Percentiles rank a stretch among this genome's conserved stretches.
phyloP scores from a whole-genome alignment of 495 filamentous ascomycete species.

The Cercophora sp. region DNA sequence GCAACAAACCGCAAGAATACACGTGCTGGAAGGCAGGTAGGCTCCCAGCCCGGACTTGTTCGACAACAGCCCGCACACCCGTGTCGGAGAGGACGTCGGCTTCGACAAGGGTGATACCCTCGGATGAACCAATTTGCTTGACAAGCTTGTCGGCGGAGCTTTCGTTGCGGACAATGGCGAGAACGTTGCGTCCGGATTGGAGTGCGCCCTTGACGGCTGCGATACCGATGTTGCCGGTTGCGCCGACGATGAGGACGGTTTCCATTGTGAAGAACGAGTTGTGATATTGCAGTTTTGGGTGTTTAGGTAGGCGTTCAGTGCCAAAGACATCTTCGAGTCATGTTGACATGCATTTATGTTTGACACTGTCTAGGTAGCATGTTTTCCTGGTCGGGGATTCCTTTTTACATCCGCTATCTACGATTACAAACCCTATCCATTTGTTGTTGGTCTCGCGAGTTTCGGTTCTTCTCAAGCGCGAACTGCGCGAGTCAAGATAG shows the following conservation, averaged over 20 bases:
- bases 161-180: constrained; percentile 41
- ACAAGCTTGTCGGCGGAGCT: constrained; percentile 35
- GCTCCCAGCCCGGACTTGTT: constrained; percentile 33
- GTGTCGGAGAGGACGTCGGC: constrained; percentile 31
- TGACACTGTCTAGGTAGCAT: too few relatives aligned
- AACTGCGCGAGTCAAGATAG: too few relatives aligned
- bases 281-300: too few relatives aligned
- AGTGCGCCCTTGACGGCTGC: constrained; percentile 32
- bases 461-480: too few relatives aligned
- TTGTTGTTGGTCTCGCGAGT: too few relatives aligned
- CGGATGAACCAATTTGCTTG: constrained; percentile 28
- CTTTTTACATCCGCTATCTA: too few relatives aligned
- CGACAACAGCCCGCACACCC: constrained; percentile 35
- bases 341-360: too few relatives aligned
- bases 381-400: too few relatives aligned
- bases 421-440: too few relatives aligned
- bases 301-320: too few relatives aligned
- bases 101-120: constrained; percentile 33
- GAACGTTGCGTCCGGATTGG: constrained; percentile 27
- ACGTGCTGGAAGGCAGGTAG: constrained; percentile 42
- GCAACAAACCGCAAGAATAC: constrained; percentile 30
- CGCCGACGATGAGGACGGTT: constrained; percentile 38
- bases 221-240: constrained; percentile 43
- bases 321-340: too few relatives aligned
- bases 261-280: constrained; percentile 21